Evolutionary conservation across 768 basidiomycete species (phyloP).

Genomic region (Basidioascus undulatus): DNA sequence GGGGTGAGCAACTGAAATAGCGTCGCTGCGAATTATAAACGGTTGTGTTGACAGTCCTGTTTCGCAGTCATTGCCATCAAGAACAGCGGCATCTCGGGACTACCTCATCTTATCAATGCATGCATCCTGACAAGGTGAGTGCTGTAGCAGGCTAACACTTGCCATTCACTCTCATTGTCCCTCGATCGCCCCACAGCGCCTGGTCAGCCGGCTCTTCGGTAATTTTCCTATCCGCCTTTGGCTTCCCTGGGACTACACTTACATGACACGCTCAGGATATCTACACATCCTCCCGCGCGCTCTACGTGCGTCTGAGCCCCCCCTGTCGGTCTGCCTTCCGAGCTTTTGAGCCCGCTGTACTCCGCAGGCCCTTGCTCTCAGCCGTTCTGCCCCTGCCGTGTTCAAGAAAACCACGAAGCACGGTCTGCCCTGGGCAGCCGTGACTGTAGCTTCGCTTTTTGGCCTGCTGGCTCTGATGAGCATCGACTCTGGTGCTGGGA

Average conservation of each 20-base stretch:
- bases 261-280: no score
- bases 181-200: conserved; percentile 27
- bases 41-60: conserved; percentile 1
- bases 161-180: neutral
- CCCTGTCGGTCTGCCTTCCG: neutral
- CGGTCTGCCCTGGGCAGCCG: conserved; percentile 71
- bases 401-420: conserved; percentile 42
- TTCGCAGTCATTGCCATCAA: conserved; percentile 42
- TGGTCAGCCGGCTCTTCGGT: conserved; percentile 62
- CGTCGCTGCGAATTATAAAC: no score
- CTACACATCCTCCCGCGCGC: no score
- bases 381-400: conserved; percentile 58
- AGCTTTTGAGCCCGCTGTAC: neutral
- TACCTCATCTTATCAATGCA: conserved; percentile 20
- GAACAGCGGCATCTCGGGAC: no score
- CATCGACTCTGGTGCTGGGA: no score
- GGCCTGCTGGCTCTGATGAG: no score
- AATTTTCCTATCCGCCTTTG: neutral
- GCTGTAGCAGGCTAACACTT: no score
- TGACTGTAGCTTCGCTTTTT: no score
- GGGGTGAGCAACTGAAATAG: conserved; percentile 1
- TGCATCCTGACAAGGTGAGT: no score
- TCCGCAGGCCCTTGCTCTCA: conserved; percentile 41
- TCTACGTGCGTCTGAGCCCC: no score
- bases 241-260: no score